Evolutionary conservation across 371 early-diverging fungal species (phyloP).

Genomic region (Saksenaea vasiformis): DNA sequence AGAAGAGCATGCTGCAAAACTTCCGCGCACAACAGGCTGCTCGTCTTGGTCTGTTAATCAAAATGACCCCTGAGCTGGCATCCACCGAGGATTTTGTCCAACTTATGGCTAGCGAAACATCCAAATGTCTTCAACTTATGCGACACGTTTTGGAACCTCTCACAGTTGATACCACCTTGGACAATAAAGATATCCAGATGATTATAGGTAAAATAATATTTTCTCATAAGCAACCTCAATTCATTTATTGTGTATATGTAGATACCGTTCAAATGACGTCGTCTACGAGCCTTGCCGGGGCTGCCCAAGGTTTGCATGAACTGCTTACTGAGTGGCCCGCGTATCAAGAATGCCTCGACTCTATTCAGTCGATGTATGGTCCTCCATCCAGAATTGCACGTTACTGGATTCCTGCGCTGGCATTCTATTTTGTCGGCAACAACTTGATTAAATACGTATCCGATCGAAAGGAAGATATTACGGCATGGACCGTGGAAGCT

Average conservation of each 20-base stretch:
- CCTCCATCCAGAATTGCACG: slow-evolving; percentile 52
- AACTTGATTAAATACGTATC: slow-evolving; percentile 37
- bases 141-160: slow-evolving; percentile 9
- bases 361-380: slow-evolving; percentile 33
- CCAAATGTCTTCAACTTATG: slow-evolving; percentile 17
- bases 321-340: slow-evolving; percentile 11
- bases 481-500: slow-evolving; percentile 42
- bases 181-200: slow-evolving; percentile 6
- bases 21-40: slow-evolving; percentile 65
- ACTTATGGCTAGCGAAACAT: slow-evolving; percentile 7
- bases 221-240: slow-evolving; percentile 25
- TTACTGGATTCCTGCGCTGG: slow-evolving; percentile 62
- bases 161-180: background rate
- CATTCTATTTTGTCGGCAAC: slow-evolving; percentile 41
- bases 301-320: slow-evolving; percentile 2
- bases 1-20: slow-evolving; percentile 48
- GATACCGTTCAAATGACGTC: slow-evolving; percentile 6
- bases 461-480: slow-evolving; percentile 54
- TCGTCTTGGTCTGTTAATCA: slow-evolving; percentile 60
- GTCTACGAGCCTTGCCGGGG: background rate
- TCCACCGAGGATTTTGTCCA: background rate
- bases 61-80: slow-evolving; percentile 31
- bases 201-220: slow-evolving; percentile 7
- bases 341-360: slow-evolving; percentile 17
- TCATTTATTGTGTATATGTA: background rate